Base-by-base conservation (phyloP, 2,329 filamentous ascomycete species). In the Sporothrix pseudoabietina region DNA sequence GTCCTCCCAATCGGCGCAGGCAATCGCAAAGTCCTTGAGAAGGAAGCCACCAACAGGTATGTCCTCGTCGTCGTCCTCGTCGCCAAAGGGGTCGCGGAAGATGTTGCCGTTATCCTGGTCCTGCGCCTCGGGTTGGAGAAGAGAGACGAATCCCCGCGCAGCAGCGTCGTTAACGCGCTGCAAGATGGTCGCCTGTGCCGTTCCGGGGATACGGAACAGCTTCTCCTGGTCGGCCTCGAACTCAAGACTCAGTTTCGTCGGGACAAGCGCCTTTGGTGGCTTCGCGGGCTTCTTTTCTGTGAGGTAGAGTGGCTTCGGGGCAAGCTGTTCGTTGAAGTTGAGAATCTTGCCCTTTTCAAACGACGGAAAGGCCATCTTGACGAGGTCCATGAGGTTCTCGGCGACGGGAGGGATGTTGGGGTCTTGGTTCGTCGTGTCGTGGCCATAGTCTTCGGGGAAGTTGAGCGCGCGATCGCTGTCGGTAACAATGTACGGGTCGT, bases 191-290 rank as follows among this genome's bases (percentile, higher is more conserved):
- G 81, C 78, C 4, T 84, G 83, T 0, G 87, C 85, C 35, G 89
- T 86, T 0, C 90, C 90, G 0, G 89, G 86, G n/a, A 95, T 88
- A 72, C 90, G 90, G 80, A 98, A 99, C 35, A 88, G 86, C 77
- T 94, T 94, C 80, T 97, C 93, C 77, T 97, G 92, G 78, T 98
- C 96, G 65, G 89, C 87, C 2, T 93, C 92, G 47, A 98, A 84
- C 75, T 99, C 96, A 16, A 99, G 86, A 75, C 90, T 94, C 73
- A 97, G 87, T 81, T 99, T 99, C 26, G 92, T 94, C 0, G 94
- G 94, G 5, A 94, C 87, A 3, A 98, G 86, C 19, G 93, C 86
- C 81, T 94, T 96, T 0, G 94, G 93, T 55, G 90, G 90, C 81
- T 94, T 97, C 0, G 86, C 76, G 0, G 94, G 94, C 54, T 90